Conservation (phyloP, 352 stramenopile species). For the Phytophthora pseudosyringae region DNA sequence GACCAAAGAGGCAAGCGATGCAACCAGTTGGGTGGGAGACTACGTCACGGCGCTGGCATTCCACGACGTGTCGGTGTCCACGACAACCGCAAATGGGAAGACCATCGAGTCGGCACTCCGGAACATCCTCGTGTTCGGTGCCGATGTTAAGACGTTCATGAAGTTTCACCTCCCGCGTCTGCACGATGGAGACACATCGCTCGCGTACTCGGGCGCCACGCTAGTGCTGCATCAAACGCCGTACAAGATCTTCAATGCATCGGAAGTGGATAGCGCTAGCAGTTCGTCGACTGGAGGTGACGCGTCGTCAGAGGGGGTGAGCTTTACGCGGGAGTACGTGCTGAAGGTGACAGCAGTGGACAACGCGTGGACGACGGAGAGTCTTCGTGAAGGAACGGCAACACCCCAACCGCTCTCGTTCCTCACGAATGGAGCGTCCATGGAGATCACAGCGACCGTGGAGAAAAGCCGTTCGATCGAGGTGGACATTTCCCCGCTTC, state of each 20-base stretch:
- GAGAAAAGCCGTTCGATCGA: conserved; percentile 57
- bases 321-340: conserved; percentile 54
- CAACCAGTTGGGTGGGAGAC: conserved; percentile 61
- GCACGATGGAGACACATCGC: conserved; percentile 52
- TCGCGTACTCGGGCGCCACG: conserved; percentile 40
- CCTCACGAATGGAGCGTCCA: conserved; percentile 19
- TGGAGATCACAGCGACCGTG: conserved; percentile 47
- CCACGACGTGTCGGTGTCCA: conserved; percentile 57
- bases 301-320: conserved; percentile 7
- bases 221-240: conserved; percentile 64
- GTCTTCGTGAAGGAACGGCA: conserved; percentile 18
- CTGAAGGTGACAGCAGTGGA: conserved; percentile 57
- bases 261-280: conserved; percentile 22
- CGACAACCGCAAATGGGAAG: conserved; percentile 11
- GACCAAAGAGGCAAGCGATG: conserved; percentile 53
- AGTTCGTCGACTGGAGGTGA: conserved; percentile 6
- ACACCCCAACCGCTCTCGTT: conserved; percentile 37
- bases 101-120: conserved; percentile 24
- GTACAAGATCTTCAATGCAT: conserved; percentile 73
- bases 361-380: conserved; percentile 51
- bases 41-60: conserved; percentile 56
- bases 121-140: conserved; percentile 59
- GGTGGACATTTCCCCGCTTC: conserved; percentile 58
- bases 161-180: conserved; percentile 73
- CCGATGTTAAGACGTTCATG: conserved; percentile 53